Evolutionary conservation across 2,329 filamentous ascomycete genomes (phyloP).

Genomic region (Dryadomyces quercus-mongolicae): DNA sequence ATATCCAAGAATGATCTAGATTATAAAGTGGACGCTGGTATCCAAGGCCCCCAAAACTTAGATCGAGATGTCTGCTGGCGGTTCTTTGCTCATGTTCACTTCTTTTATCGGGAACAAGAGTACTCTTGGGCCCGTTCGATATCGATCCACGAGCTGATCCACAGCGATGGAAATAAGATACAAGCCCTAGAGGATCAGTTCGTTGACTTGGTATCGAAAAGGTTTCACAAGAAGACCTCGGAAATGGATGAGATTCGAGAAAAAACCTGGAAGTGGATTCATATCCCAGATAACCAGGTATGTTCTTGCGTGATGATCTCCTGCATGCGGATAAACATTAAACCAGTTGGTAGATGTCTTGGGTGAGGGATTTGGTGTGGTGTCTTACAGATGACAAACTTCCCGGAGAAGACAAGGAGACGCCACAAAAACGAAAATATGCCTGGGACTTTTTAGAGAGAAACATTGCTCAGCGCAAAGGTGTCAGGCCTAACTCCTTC

Average conservation of each 20-base stretch:
- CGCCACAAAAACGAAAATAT: not conserved
- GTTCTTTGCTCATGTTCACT: not conserved
- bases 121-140: not conserved
- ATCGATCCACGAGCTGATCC: not conserved
- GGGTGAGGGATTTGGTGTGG: conserved; percentile 1
- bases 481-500: not conserved
- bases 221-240: not conserved
- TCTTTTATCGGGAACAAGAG: not conserved
- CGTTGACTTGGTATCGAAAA: no score
- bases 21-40: no score
- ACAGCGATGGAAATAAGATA: not conserved
- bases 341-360: not conserved
- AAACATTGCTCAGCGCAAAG: not conserved
- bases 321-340: not conserved
- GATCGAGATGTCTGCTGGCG: not conserved
- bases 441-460: not conserved
- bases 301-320: not conserved
- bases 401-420: not conserved
- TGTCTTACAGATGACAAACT: not conserved
- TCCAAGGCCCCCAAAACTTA: no score
- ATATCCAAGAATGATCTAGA: no score
- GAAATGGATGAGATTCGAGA: not conserved
- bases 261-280: conserved; percentile 1
- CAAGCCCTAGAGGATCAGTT: not conserved
- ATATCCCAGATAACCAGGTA: conserved; percentile 1